Conservation (phyloP, 2,329 filamentous ascomycete species). For the Colletotrichum euphorbiae region DNA sequence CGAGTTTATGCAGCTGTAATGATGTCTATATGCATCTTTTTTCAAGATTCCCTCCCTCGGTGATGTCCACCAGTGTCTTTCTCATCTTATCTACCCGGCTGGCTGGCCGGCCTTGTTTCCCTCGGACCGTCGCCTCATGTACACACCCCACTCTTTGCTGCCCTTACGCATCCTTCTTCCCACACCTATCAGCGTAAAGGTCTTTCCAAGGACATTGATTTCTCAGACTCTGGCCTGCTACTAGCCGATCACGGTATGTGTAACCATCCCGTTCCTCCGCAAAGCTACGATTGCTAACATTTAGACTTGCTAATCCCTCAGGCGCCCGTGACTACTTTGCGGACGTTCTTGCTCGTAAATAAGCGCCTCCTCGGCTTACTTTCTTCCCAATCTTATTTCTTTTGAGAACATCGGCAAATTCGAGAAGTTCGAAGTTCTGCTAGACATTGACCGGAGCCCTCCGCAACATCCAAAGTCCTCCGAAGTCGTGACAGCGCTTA, state of each 20-base stretch:
- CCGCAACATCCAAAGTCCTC: no score
- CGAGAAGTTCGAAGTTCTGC: no score
- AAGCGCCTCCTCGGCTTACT: no score
- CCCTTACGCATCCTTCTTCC: slow-evolving; percentile 25
- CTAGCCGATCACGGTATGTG: slow-evolving; percentile 28
- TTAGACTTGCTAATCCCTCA: slow-evolving; percentile 24
- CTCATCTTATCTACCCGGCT: slow-evolving; percentile 6
- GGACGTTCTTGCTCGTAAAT: no score
- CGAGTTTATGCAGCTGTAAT: slow-evolving; percentile 33
- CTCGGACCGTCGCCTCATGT: slow-evolving; percentile 23
- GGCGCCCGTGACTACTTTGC: not conserved
- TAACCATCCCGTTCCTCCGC: slow-evolving; percentile 12
- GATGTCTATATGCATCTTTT: slow-evolving; percentile 29
- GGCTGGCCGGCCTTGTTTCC: slow-evolving; percentile 26
- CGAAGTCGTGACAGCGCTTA: no score
- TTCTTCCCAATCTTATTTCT: no score
- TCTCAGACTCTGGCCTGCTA: slow-evolving; percentile 21
- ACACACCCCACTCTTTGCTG: slow-evolving; percentile 37
- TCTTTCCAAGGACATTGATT: slow-evolving; percentile 7
- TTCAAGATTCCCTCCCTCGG: slow-evolving; percentile 22
- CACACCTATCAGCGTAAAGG: slow-evolving; percentile 36
- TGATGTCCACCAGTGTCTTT: slow-evolving; percentile 7
- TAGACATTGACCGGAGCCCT: no score
- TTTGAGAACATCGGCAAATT: no score
- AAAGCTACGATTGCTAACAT: slow-evolving; percentile 24